These are phyloP conservation scores for Blastobotrys ciferrii DNA, from an alignment of 1,139 yeast genomes.

Conservation along the genomic window DNA sequence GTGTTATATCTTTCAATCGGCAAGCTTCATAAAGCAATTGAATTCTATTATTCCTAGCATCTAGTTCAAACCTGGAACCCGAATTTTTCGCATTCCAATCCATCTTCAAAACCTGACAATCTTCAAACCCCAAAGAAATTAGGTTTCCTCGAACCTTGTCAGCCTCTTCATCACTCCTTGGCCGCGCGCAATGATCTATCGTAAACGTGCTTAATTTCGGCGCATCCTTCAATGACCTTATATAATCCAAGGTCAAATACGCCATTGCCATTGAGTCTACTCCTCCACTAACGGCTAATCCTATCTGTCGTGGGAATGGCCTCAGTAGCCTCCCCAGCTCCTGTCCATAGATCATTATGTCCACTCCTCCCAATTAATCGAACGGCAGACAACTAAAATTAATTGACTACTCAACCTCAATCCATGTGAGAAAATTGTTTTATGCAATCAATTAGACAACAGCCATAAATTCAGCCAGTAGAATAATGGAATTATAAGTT, in stretches of 20 bases:
- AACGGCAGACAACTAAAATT: no score
- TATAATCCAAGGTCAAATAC: constrained; percentile 41
- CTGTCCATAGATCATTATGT: no score
- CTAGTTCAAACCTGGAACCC: constrained; percentile 24
- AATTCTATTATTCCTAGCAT: constrained; percentile 49
- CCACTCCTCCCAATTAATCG: no score
- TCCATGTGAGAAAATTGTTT: no score
- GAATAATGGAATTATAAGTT: no score
- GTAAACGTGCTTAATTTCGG: constrained; percentile 48
- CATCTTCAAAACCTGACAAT: constrained; percentile 40
- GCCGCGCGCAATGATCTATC: constrained; percentile 56
- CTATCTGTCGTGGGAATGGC: constrained; percentile 25
- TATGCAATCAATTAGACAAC: no score
- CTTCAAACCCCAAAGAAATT: constrained; percentile 43
- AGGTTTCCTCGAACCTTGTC: constrained; percentile 40
- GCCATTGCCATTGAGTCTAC: constrained; percentile 76
- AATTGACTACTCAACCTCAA: no score
- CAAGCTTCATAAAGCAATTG: constrained; percentile 43
- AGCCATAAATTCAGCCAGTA: no score
- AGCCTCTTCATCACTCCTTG: constrained; percentile 51
- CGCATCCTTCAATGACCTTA: constrained; percentile 27
- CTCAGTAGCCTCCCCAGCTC: constrained; percentile 4
- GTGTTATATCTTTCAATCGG: constrained; percentile 30
- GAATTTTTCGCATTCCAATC: constrained; percentile 32
- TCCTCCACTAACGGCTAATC: constrained; percentile 70